Percentiles rank a stretch among this genome's conserved stretches.
These are phyloP conservation scores for Penstemon davidsonii DNA, from an alignment of 257 asterid species.

Conservation along the genomic window DNA sequence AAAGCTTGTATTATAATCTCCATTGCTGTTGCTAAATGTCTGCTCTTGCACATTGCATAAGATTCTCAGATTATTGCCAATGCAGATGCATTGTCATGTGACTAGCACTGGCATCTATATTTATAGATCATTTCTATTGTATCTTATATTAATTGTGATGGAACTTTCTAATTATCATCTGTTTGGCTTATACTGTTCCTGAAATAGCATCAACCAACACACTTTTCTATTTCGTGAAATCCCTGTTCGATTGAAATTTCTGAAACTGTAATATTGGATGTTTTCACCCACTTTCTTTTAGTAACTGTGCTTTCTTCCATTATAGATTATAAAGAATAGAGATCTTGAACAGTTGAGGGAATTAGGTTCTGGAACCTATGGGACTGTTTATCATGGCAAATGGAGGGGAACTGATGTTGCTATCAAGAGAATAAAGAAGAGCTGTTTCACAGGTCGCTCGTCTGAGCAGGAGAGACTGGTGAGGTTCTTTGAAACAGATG, in stretches of 20 bases:
- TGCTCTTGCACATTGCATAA: background rate
- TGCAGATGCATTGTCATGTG: background rate
- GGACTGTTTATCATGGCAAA: slow-evolving; percentile 95
- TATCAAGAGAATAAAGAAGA: slow-evolving; percentile 85
- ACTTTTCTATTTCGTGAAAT: slow-evolving; percentile 12
- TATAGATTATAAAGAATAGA: slow-evolving; percentile 69
- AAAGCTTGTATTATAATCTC: background rate
- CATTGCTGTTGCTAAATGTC: background rate
- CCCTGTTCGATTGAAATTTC: slow-evolving; percentile 13
- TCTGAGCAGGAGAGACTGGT: slow-evolving; percentile 87
- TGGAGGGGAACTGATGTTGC: slow-evolving; percentile 98
- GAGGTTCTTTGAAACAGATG: slow-evolving; percentile 28
- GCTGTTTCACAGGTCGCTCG: slow-evolving; percentile 85
- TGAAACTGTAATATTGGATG: slow-evolving; percentile 2
- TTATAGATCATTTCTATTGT: background rate
- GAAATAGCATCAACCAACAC: background rate
- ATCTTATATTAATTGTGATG: background rate
- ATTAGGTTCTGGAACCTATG: slow-evolving; percentile 93
- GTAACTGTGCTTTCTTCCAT: slow-evolving; percentile 21
- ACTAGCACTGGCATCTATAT: background rate
- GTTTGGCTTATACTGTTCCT: slow-evolving; percentile 14
- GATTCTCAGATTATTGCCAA: slow-evolving; percentile 9
- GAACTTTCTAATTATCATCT: slow-evolving; percentile 11
- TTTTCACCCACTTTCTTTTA: slow-evolving; percentile 11
- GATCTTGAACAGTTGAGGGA: slow-evolving; percentile 96